These are phyloP conservation scores for Penicillium sp. DNA, from an alignment of 2,329 filamentous ascomycete genomes.

Conservation along the genomic window DNA sequence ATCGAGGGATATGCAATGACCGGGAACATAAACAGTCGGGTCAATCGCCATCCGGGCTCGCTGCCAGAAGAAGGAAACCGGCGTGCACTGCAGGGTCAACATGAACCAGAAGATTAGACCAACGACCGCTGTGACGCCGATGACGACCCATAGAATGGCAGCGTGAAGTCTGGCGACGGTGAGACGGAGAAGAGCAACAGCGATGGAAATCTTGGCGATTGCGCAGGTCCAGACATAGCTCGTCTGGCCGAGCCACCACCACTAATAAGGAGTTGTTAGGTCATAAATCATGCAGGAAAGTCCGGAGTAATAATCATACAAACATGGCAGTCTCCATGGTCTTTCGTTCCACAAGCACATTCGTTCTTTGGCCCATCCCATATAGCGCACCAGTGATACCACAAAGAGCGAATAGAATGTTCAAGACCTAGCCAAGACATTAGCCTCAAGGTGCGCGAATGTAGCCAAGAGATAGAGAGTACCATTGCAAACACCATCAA, in stretches of 20 bases:
- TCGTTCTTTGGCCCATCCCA: conserved; percentile 28
- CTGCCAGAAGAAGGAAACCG: conserved; percentile 50
- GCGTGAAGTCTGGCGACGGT: conserved; percentile 30
- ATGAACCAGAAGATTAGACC: conserved; percentile 49
- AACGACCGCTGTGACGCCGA: conserved; percentile 43
- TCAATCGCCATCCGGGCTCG: conserved; percentile 18
- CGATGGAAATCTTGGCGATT: conserved; percentile 50
- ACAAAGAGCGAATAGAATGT: conserved; percentile 35
- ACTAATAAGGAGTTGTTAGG: conserved; percentile 18
- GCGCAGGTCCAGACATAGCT: conserved; percentile 49
- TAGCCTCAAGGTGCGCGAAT: neutral
- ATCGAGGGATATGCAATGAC: conserved; percentile 41
- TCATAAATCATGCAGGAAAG: neutral
- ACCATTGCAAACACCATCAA: conserved; percentile 38
- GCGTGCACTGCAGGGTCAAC: conserved; percentile 51
- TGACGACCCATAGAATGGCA: conserved; percentile 32
- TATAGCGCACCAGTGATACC: conserved; percentile 33
- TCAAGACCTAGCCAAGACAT: conserved; percentile 20
- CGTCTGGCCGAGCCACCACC: conserved; percentile 55
- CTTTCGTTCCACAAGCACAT: conserved; percentile 10
- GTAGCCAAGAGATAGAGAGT: conserved; percentile 7
- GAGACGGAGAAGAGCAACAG: conserved; percentile 51
- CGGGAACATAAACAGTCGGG: conserved; percentile 8
- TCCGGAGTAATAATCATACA: conserved; percentile 21
- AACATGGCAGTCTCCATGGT: conserved; percentile 32